Percentiles rank a stretch among this genome's conserved stretches.
These are phyloP conservation scores for Lophiotrema nucula DNA, from an alignment of 495 filamentous ascomycete genomes.

Conservation along the genomic window DNA sequence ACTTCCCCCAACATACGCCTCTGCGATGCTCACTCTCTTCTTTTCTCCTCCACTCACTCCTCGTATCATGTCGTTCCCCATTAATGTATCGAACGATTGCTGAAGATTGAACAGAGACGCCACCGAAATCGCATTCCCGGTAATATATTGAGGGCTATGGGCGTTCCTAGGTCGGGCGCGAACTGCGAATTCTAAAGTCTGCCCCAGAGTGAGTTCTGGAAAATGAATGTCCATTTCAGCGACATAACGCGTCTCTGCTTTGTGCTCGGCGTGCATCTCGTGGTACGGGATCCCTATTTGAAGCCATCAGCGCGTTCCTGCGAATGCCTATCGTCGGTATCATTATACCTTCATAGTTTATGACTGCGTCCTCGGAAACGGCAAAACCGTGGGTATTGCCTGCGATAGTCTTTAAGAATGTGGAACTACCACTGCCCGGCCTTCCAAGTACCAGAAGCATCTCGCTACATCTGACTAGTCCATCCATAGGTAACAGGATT, in stretches of 20 bases:
- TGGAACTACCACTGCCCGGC: slow-evolving; percentile 67
- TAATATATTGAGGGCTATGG: too few relatives aligned
- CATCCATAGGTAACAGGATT: too few relatives aligned
- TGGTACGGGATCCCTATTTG: too few relatives aligned
- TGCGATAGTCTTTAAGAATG: slow-evolving; percentile 67
- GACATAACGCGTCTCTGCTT: slow-evolving; percentile 40
- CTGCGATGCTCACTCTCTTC: slow-evolving; percentile 43
- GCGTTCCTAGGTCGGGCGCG: slow-evolving; percentile 20
- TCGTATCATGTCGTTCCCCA: slow-evolving; percentile 42
- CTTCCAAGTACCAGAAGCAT: too few relatives aligned
- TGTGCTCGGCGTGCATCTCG: slow-evolving; percentile 36
- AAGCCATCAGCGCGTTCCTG: too few relatives aligned
- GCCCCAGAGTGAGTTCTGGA: slow-evolving; percentile 34
- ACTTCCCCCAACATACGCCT: slow-evolving; percentile 31
- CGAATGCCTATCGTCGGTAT: slow-evolving; percentile 36
- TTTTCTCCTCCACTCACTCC: slow-evolving; percentile 41
- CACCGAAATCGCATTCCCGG: too few relatives aligned
- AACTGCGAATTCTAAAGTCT: slow-evolving; percentile 39
- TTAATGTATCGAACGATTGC: slow-evolving; percentile 39
- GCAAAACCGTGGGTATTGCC: slow-evolving; percentile 57
- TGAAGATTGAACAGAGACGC: slow-evolving; percentile 42
- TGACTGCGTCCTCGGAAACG: slow-evolving; percentile 30
- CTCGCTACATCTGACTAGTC: too few relatives aligned
- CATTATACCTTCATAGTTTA: slow-evolving; percentile 42
- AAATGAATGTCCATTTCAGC: slow-evolving; percentile 42